Base-by-base conservation (phyloP, 768 basidiomycete genomes). In the Boletus pseudo-olivaceus region DNA sequence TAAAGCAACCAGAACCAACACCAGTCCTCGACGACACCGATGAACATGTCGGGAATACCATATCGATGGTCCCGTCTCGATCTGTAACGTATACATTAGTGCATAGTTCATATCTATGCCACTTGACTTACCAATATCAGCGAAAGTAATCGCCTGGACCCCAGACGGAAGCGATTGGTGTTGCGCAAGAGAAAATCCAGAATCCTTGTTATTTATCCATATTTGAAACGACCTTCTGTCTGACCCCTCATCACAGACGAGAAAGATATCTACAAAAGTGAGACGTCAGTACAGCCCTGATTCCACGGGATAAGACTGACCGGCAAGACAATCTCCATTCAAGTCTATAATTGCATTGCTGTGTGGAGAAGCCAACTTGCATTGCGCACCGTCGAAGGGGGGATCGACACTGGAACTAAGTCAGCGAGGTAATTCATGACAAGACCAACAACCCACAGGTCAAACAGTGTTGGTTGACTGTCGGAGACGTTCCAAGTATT, bases 21-120 rank as follows among this genome's bases (percentile, higher is more conserved):
- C 94, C 93, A 0, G 79, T 83, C 1, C 79, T 75, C 1, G 75
- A 67, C 0, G 88, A 86, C n/a, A 90, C 82, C 3, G 78, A 80
- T 0, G 76, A 72, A 67, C 97, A 99, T 1, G 89, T 89, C 0
- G 91, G 81, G 65, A 98, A 93, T 42, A 99, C 78, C 80, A 98
- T 84, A 68, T 98, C 97, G 32, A 98, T 89, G 1, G 96, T 95
- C 1, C 97, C 97, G 62, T 98, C 97, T 7, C 97, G 85, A 64
- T 98, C 95, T 89, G 55, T 2, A 47, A 27, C 30, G 23, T 12
- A 72, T 51, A 44, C 37, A 19, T 50, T 7, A 20, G 49, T 48
- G 17, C 45, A n/a, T 6, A 54, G 23, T 32, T 8, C 23, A 3
- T 9, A 32, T 30, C 26, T 38, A 23, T 19, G 41, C 40, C 15